Evolutionary conservation across 345 rosid species (phyloP), one percentile per base, ranked within the genome.

Genomic region (Rubroshorea leprosula): DNA sequence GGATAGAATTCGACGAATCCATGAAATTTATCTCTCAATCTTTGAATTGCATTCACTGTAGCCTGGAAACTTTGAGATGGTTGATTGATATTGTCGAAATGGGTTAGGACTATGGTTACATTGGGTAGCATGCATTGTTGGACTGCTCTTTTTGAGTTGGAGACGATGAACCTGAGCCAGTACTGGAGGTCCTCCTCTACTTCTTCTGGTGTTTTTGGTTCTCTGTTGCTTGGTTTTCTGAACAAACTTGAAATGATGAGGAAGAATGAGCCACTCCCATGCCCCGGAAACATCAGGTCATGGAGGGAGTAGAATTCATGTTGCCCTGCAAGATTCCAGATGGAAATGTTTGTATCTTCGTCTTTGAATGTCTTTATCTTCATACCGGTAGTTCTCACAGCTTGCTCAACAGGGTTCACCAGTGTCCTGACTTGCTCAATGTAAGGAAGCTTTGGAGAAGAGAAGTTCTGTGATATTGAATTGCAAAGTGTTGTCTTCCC

Each of bases 261-360:
- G 83, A 92, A 92, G 74, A 74, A 75, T 5, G 86, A 74, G 15
- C 97, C 93, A 43, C 89, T 86, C 2, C 95, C 95, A 61, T 82
- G 81, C 7, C 95, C 88, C 0, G 98, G 94, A 68, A 89, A 92
- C 98, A 92, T 89, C 64, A 92, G 79, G 74, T 92, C 97, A 66
- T 92, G 95, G 54, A 92, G 87, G 39, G 97, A 80, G 54, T 74
- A 82, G 66, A 76, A 83, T 72, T 93, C 94, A 15, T 93, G 97
- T 68, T 89, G 94, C 49, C 96, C 96, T 0, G 86, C 88, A 19
- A 89, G 89, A 71, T 89, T 87, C 99, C 99, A 93, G 20, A 93
- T 70, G 0, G 86, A 86, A 46, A 93, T 85, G 76, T 89, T 86
- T n/a, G 81, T 83, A 35, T 77, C 89, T 63, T 87, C 96, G 46